These are phyloP conservation scores for Teunomyces kruisii DNA, from an alignment of 805 yeast species.

Conservation along the genomic window DNA sequence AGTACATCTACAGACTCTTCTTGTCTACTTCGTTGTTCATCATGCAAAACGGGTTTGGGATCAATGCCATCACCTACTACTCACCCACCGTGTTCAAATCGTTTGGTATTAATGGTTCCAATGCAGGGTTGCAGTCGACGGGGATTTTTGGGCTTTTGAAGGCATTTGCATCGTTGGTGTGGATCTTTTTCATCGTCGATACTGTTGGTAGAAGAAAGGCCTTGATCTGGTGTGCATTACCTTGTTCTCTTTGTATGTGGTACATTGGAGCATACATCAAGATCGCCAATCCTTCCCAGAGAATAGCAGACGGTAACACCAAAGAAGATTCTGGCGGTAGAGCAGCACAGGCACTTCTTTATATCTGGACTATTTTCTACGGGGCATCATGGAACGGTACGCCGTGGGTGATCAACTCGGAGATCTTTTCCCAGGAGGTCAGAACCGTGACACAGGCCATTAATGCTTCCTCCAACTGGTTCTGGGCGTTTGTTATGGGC, in stretches of 20 bases:
- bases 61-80: conserved; percentile 52
- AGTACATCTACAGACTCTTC: conserved; percentile 34
- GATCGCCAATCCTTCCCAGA: conserved; percentile 28
- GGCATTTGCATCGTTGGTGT: conserved; percentile 42
- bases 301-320: conserved; percentile 21
- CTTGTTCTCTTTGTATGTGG: conserved; percentile 46
- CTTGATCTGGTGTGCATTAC: conserved; percentile 34
- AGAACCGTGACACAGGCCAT: conserved; percentile 44
- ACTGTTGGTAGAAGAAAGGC: conserved; percentile 46
- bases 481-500: conserved; percentile 51
- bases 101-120: conserved; percentile 46
- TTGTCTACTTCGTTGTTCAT: conserved; percentile 39
- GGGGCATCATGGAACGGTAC: conserved; percentile 48
- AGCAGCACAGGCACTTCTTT: conserved; percentile 46
- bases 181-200: conserved; percentile 49
- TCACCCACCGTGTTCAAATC: conserved; percentile 52
- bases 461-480: conserved; percentile 49
- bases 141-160: conserved; percentile 55
- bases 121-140: conserved; percentile 49
- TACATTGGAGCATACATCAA: conserved; percentile 50
- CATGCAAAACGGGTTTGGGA: conserved; percentile 49
- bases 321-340: conserved; percentile 32
- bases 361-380: conserved; percentile 47
- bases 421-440: conserved; percentile 44
- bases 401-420: conserved; percentile 48